Evolutionary conservation across 306 rosid species (phyloP).

Genomic region (Castanospermum australe): DNA sequence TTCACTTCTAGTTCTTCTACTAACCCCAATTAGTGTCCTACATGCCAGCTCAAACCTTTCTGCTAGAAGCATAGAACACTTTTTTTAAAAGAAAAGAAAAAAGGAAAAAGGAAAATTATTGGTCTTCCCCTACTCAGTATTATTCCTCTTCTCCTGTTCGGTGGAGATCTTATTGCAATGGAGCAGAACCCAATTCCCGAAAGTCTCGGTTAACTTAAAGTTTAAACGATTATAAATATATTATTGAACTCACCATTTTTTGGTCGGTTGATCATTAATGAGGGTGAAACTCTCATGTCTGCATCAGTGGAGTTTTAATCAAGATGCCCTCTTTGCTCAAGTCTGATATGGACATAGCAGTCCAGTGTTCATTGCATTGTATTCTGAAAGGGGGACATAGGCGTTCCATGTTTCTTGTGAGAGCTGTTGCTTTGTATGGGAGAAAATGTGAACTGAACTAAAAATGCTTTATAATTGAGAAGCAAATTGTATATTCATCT

Average conservation of each 20-base stretch:
- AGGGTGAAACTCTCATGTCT: conserved; percentile 1
- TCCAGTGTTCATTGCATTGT: not conserved
- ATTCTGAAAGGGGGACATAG: not conserved
- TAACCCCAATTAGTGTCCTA: not conserved
- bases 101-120: too few relatives aligned
- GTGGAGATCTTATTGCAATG: not conserved
- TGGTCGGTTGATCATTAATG: not conserved
- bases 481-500: not conserved
- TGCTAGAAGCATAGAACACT: not conserved
- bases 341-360: not conserved
- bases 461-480: not conserved
- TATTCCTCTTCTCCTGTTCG: not conserved
- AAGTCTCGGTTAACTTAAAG: not conserved
- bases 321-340: not conserved
- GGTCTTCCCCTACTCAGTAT: not conserved
- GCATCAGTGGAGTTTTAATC: not conserved
- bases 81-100: not conserved
- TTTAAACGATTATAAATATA: not conserved
- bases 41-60: not conserved
- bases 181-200: not conserved
- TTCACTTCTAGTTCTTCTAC: conserved; percentile 16
- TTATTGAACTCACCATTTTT: not conserved
- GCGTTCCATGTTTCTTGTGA: not conserved
- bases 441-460: conserved; percentile 13
- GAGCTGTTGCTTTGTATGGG: not conserved